phyloP scores from a whole-genome alignment of 768 basidiomycete species.

The Lenzites betulinus region DNA sequence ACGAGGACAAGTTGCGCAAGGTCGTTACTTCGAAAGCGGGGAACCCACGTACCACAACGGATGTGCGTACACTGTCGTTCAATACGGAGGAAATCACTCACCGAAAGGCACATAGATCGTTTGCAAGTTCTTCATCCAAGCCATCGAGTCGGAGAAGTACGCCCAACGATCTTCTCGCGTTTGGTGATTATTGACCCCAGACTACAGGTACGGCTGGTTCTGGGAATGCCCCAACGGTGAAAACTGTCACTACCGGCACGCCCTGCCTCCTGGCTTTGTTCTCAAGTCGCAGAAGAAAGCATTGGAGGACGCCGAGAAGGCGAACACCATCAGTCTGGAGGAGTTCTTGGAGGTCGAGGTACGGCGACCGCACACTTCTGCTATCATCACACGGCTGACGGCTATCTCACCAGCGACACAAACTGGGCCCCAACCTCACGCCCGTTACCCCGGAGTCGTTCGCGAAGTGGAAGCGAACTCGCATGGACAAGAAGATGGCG shows the following conservation, averaged over 20 bases:
- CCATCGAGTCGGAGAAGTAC: conserved; percentile 88
- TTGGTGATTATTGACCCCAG: neutral
- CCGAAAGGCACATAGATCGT: conserved; percentile 65
- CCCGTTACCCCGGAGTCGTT: conserved; percentile 93
- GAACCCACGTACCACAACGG: conserved; percentile 90
- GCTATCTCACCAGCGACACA: conserved; percentile 74
- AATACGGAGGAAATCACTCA: too few relatives aligned
- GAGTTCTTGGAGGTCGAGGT: conserved; percentile 99
- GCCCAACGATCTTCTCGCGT: conserved; percentile 18
- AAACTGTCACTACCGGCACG: conserved; percentile 91
- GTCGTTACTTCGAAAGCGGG: conserved; percentile 89
- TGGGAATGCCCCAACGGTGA: conserved; percentile 94
- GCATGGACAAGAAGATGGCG: conserved; percentile 93
- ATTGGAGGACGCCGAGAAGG: conserved; percentile 86
- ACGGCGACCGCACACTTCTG: conserved; percentile 22
- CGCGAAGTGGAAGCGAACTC: conserved; percentile 91
- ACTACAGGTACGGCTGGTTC: conserved; percentile 83
- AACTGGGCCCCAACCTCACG: conserved; percentile 86
- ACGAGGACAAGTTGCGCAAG: conserved; percentile 87
- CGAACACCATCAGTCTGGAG: conserved; percentile 86
- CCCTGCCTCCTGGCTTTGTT: conserved; percentile 93
- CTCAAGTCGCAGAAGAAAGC: conserved; percentile 94
- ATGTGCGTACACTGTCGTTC: conserved; percentile 49
- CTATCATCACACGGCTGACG: neutral
- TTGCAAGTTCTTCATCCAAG: conserved; percentile 96